Conservation (phyloP, 2,329 filamentous ascomycete species). For the Colletotrichum aenigma region DNA sequence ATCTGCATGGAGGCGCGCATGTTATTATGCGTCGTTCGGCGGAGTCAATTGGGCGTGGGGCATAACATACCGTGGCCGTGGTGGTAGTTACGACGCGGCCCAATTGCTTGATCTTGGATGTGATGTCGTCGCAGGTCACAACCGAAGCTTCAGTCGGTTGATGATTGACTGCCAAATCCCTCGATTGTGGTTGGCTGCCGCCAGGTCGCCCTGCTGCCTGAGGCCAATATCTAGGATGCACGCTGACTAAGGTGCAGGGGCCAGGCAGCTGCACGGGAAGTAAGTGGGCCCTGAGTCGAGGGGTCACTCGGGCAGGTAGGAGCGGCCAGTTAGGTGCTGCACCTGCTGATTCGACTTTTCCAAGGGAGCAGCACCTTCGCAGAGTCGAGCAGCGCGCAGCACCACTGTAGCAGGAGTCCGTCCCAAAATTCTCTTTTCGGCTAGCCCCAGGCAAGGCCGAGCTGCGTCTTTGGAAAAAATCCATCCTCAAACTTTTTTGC, state of each 20-base stretch:
- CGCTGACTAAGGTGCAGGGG: background rate
- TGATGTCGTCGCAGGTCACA: constrained; percentile 26
- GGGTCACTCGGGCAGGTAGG: background rate
- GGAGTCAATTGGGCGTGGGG: background rate
- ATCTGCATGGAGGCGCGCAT: constrained; percentile 46
- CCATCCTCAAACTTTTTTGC: constrained; percentile 50
- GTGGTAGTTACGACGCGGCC: constrained; percentile 36
- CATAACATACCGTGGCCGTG: constrained; percentile 35
- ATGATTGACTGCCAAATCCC: constrained; percentile 24
- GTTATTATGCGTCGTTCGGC: background rate
- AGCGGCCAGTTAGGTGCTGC: background rate
- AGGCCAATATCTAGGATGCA: constrained; percentile 27
- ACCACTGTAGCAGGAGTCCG: background rate
- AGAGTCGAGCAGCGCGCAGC: background rate
- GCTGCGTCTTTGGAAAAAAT: constrained; percentile 21
- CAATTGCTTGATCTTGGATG: constrained; percentile 23
- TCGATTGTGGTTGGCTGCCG: constrained; percentile 20
- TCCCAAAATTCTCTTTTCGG: constrained; percentile 6
- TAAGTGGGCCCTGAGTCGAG: background rate
- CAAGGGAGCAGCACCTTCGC: background rate
- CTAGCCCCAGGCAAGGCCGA: constrained; percentile 18
- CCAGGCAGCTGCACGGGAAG: background rate
- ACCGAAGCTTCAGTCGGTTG: constrained; percentile 19
- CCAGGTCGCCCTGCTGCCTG: constrained; percentile 28
- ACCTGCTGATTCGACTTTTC: background rate